These are phyloP conservation scores for Fusarium mundagurra DNA, from an alignment of 2,329 filamentous ascomycete species.

Conservation along the genomic window DNA sequence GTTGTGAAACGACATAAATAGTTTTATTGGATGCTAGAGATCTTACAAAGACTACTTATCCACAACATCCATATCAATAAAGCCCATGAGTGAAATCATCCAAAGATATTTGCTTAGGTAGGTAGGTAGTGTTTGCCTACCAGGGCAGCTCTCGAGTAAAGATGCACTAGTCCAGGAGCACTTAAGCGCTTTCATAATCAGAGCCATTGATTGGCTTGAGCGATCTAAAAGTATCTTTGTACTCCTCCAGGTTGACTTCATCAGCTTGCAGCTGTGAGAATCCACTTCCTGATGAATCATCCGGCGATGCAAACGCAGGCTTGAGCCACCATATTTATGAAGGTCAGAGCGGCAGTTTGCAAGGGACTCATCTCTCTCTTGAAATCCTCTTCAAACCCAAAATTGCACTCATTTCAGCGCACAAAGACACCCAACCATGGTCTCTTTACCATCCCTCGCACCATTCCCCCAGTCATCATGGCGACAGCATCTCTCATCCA, in stretches of 20 bases:
- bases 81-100: neutral
- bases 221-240: neutral
- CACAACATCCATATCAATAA: neutral
- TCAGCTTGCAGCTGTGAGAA: slow-evolving; percentile 33
- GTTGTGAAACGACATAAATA: neutral
- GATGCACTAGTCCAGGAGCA: neutral
- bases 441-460: slow-evolving; percentile 75
- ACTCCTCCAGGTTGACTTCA: slow-evolving; percentile 14
- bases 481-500: slow-evolving; percentile 70
- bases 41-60: neutral
- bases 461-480: slow-evolving; percentile 77
- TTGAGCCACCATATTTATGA: slow-evolving; percentile 14
- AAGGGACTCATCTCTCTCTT: neutral
- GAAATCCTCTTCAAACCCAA: neutral
- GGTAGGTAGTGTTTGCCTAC: neutral
- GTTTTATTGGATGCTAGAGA: neutral
- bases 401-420: neutral
- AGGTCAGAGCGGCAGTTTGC: neutral
- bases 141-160: slow-evolving; percentile 1
- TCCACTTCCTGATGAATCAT: slow-evolving; percentile 53
- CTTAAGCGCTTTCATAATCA: neutral
- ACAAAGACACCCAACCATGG: slow-evolving; percentile 44
- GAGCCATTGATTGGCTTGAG: slow-evolving; percentile 15
- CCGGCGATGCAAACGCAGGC: slow-evolving; percentile 45
- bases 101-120: neutral